Conservation (phyloP, 306 rosid species). For the Datisca glomerata region DNA sequence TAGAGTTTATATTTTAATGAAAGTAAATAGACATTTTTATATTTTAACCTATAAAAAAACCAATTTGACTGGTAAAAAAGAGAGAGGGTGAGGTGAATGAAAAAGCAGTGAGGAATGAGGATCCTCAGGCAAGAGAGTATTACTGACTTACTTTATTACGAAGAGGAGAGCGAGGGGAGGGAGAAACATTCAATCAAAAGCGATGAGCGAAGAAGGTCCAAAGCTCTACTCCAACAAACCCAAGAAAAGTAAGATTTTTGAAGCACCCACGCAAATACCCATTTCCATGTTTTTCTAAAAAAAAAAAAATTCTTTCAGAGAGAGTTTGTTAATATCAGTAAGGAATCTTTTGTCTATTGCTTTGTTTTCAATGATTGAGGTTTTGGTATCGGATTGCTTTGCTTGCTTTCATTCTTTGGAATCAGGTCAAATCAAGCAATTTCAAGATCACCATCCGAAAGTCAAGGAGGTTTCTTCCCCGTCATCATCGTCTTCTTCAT, state of each 20-base stretch:
- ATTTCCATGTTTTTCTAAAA: neutral
- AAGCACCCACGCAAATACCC: neutral
- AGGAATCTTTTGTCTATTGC: neutral
- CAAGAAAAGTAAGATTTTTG: constrained; percentile 33
- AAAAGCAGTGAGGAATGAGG: too few species aligned
- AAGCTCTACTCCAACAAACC: constrained; percentile 64
- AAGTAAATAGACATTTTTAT: too few species aligned
- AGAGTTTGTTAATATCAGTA: too few species aligned
- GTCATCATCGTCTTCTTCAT: constrained; percentile 15
- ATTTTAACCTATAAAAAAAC: too few species aligned
- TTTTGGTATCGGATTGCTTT: constrained; percentile 2
- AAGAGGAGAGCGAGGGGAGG: neutral
- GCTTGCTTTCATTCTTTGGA: neutral
- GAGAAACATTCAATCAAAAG: neutral
- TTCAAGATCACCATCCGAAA: constrained; percentile 32
- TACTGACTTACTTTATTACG: too few species aligned
- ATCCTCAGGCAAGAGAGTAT: too few species aligned
- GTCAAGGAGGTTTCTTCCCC: constrained; percentile 29
- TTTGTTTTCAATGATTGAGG: constrained; percentile 16
- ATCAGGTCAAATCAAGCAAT: constrained; percentile 44
- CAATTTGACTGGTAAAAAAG: too few species aligned
- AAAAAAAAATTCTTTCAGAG: too few species aligned
- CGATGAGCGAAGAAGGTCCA: constrained; percentile 47
- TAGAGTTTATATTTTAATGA: too few species aligned
- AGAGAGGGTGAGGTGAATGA: too few species aligned